Evolutionary conservation across 2,329 filamentous ascomycete genomes (phyloP).

Genomic region (Colletotrichum tanaceti): DNA sequence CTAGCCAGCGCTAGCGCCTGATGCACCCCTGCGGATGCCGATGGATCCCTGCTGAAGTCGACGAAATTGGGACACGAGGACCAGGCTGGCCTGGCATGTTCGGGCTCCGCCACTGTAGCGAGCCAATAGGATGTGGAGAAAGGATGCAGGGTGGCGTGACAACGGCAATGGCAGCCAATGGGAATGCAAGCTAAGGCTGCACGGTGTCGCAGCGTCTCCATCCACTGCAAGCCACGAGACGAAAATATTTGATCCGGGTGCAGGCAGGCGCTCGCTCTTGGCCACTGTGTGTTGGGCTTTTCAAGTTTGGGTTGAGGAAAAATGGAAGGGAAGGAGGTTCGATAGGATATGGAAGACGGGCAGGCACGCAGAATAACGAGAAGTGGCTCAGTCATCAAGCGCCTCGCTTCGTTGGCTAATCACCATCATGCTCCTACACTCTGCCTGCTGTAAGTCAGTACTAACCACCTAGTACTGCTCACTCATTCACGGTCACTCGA

Average conservation of each 20-base stretch:
- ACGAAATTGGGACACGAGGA: constrained; percentile 34
- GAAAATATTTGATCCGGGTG: constrained; percentile 20
- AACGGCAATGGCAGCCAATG: constrained; percentile 1
- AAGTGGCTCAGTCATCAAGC: constrained; percentile 15
- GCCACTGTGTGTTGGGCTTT: not conserved
- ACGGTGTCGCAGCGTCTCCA: constrained; percentile 24
- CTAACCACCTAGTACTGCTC: too few species aligned
- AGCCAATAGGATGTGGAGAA: constrained; percentile 17
- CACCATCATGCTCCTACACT: constrained; percentile 1
- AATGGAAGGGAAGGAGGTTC: not conserved
- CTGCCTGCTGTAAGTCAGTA: not conserved
- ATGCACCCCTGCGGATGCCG: not conserved
- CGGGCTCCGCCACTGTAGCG: constrained; percentile 36
- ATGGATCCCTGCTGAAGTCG: constrained; percentile 3
- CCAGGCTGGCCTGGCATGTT: constrained; percentile 13
- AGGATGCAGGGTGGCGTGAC: constrained; percentile 18
- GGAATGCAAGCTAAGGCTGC: not conserved
- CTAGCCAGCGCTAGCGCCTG: constrained; percentile 23
- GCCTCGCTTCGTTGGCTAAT: constrained; percentile 22
- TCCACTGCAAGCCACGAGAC: constrained; percentile 36
- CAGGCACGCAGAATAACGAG: not conserved
- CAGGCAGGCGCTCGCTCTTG: not conserved
- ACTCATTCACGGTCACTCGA: not conserved
- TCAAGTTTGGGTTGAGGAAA: not conserved
- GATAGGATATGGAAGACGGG: not conserved